Base-by-base conservation (phyloP, 306 rosid species). In the Begonia loranthoides region DNA sequence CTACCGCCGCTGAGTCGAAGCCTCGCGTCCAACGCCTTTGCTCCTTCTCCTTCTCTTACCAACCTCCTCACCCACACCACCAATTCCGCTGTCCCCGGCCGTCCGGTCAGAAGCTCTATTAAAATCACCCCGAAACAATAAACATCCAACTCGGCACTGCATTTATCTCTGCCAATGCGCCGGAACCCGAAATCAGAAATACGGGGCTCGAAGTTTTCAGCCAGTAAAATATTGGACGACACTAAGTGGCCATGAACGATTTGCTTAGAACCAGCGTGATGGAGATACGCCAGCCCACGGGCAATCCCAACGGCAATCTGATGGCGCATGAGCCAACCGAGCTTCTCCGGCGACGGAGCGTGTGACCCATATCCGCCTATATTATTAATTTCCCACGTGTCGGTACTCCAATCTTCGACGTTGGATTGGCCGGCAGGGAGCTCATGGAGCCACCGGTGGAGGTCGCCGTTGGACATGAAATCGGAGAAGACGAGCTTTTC, bases 51-150 rank as follows among this genome's bases (percentile, higher is more conserved):
- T 40, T 92, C 99, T 66, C 96, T 83, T 49, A 86, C 93, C 62
- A 68, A 52, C 68, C 81, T 73, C 69, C 99, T 71, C 57, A 82
- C 82, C 83, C 80, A 72, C 49, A 83, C 96, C 56, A 90, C 94
- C 13, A 77, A 82, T 76, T 90, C 95, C 33, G 94, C 93, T 22
- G 88, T 66, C 48, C 94, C 96, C 0, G 68, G 39, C 59, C 68
- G 70, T 33, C 96, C 99, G 21, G 96, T 86, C 59, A 90, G 9
- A 5, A 90, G 74, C 80, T 90, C 99, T 82, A 90, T 86, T 69
- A 90, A 56, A 41, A 90, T 88, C 58, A 83, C 94, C 14, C 99
- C 99, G 45, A 90, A 90, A 52, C 99, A 86, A 13, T 90, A 90
- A n/a, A 86, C 99, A 45, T 92, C 99, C 15, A 66, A 69, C 62